Evolutionary conservation across 345 rosid genomes (phyloP), one percentile per base, ranked within the genome.

Genomic region (Pugionium cornutum): DNA sequence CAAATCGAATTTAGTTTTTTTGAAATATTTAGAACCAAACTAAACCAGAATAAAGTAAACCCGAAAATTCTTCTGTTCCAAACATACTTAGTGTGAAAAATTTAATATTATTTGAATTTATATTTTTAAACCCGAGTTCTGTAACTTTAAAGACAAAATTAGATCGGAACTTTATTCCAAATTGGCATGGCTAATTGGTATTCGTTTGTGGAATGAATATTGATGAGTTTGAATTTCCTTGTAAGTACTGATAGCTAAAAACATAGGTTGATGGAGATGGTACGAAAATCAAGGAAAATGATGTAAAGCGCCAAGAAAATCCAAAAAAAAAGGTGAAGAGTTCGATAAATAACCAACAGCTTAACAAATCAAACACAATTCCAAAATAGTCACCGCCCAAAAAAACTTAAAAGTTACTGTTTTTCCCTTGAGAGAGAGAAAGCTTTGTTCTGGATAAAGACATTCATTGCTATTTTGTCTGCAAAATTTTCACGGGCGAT

Each of bases 381-480:
- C 78, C 70, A 69, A 69, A 62, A 67, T 58, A 53, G 72, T 47
- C 62, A 46, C 70, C 72, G 61, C 74, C 76, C 53, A 50, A 77
- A 72, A 61, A 66, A 28, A 36, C 67, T 57, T 46, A 69, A 64
- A 64, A 67, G 64, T 6, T 28, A 26, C 2, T 27, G 40, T 53
- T 36, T 39, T 36, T 9, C 8, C 27, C 6, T 28, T 2, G n/a
- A 27, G 68, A 52, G 66, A 64, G 58, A 79, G 76, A 72, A 59
- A 68, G 46, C 31, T 66, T 66, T 58, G 71, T 39, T 66, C 26
- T 36, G 62, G 62, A 66, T 73, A 66, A 58, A 73, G 44, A 61
- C 69, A 67, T 67, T 61, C 64, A 74, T 67, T 67, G 67, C 73
- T 45, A 53, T 44, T 27, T 34, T 61, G 73, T 74, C 77, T 67